Conservation (phyloP, 2,329 filamentous ascomycete genomes). For the Fusarium setosum region DNA sequence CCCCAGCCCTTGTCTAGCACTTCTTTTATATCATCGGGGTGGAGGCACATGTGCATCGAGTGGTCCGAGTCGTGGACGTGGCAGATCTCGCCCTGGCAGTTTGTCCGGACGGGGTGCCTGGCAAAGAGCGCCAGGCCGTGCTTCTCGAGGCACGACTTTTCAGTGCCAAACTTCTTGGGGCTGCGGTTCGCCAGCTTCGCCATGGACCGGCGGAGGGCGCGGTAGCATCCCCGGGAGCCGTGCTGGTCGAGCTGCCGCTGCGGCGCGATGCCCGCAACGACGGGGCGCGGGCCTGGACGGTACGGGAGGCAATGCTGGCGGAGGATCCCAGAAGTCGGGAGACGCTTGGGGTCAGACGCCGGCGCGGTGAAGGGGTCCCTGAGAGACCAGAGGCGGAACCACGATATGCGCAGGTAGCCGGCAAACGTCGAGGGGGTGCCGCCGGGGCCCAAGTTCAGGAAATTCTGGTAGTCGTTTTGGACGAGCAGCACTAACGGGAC, state of each 20-base stretch:
- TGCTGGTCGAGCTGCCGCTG: conserved; percentile 82
- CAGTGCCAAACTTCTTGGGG: conserved; percentile 65
- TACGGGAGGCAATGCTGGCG: conserved; percentile 62
- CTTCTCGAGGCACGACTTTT: conserved; percentile 83
- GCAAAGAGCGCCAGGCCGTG: conserved; percentile 83
- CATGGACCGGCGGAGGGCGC: conserved; percentile 65
- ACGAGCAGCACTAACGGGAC: conserved; percentile 63
- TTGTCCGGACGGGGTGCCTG: conserved; percentile 71
- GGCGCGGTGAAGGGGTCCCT: conserved; percentile 75
- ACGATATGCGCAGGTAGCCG: conserved; percentile 80
- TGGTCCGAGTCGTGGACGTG: conserved; percentile 84
- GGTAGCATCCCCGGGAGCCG: conserved; percentile 64
- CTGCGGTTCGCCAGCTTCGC: conserved; percentile 59
- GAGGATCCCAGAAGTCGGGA: conserved; percentile 71
- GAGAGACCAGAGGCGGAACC: conserved; percentile 77
- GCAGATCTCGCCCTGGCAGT: conserved; percentile 83
- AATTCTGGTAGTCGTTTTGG: conserved; percentile 79
- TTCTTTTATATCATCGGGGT: conserved; percentile 79
- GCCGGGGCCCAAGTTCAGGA: conserved; percentile 81
- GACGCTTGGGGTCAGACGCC: conserved; percentile 59
- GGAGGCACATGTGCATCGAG: conserved; percentile 82
- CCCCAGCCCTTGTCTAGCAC: conserved; percentile 84
- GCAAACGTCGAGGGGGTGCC: conserved; percentile 79
- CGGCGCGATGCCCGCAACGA: conserved; percentile 80
- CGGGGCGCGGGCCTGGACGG: conserved; percentile 72